Conservation (phyloP, 306 rosid species). For the Prunus mongolica region DNA sequence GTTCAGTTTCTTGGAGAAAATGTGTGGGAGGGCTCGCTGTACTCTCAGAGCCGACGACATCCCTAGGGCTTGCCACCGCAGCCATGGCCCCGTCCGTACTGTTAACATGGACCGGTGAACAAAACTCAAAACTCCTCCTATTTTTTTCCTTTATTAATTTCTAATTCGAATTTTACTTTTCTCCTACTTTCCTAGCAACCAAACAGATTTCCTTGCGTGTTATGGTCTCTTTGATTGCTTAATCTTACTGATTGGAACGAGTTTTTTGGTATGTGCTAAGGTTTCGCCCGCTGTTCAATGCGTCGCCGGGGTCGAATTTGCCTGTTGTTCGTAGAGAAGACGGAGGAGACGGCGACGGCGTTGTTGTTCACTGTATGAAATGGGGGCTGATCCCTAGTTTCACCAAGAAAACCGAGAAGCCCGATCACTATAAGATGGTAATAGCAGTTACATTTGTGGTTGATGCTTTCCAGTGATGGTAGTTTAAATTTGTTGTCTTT, state of each 20-base stretch:
- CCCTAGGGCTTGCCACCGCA: conserved; percentile 64
- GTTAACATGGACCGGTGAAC: conserved; percentile 56
- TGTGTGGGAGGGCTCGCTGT: conserved; percentile 88
- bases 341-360: conserved; percentile 43
- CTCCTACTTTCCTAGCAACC: background rate
- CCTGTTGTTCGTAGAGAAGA: conserved; percentile 80
- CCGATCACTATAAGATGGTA: conserved; percentile 82
- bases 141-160: background rate
- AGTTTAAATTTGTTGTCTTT: too few relatives aligned
- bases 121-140: background rate
- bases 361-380: conserved; percentile 73
- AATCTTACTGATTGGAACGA: background rate
- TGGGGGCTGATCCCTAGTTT: conserved; percentile 95
- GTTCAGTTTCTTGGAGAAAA: conserved; percentile 20
- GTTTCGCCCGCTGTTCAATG: conserved; percentile 70
- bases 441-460: background rate
- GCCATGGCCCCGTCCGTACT: conserved; percentile 34
- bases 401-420: conserved; percentile 78
- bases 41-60: conserved; percentile 59
- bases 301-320: conserved; percentile 61
- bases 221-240: background rate
- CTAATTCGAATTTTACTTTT: background rate
- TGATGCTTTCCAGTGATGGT: too few relatives aligned
- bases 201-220: background rate
- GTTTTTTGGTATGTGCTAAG: conserved; percentile 21